phyloP scores from a whole-genome alignment of 2,329 filamentous ascomycete species.

The Grosmannia serpens region DNA sequence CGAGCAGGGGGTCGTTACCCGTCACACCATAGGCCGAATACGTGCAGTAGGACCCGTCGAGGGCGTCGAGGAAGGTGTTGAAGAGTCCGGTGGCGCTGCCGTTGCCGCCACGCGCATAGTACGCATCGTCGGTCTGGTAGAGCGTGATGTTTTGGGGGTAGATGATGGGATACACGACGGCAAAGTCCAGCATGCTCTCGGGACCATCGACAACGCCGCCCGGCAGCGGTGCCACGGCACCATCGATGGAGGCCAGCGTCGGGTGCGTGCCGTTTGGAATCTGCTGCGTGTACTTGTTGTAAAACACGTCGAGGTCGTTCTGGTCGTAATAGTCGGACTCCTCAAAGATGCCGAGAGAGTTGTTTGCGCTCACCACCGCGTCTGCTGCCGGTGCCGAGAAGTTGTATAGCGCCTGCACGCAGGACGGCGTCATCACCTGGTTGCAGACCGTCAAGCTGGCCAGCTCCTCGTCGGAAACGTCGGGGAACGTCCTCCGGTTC shows the following conservation, averaged over 20 bases:
- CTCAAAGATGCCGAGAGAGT: constrained; percentile 14
- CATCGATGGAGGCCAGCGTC: constrained; percentile 32
- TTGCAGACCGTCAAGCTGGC: constrained; percentile 29
- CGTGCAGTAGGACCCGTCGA: constrained; percentile 37
- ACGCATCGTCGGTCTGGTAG: constrained; percentile 16
- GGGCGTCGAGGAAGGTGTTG: constrained; percentile 30
- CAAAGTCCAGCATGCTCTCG: constrained; percentile 30
- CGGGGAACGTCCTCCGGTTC: not conserved
- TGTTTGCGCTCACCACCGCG: not conserved
- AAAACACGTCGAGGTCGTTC: constrained; percentile 13
- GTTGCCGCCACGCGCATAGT: constrained; percentile 1
- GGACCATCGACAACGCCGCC: constrained; percentile 23
- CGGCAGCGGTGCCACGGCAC: constrained; percentile 22
- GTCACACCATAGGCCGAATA: constrained; percentile 33
- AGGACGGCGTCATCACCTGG: constrained; percentile 41
- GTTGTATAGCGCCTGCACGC: constrained; percentile 31
- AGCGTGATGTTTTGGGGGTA: constrained; percentile 32
- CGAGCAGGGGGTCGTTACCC: constrained; percentile 30
- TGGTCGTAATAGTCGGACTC: constrained; percentile 13
- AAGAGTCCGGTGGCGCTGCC: constrained; percentile 9
- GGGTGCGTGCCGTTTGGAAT: constrained; percentile 31
- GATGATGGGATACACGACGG: constrained; percentile 33
- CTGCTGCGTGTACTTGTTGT: constrained; percentile 10
- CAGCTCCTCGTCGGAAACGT: not conserved
- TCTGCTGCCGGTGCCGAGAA: constrained; percentile 6